Percentiles rank a stretch among this genome's conserved stretches.
Conservation (phyloP, 176 grass and related monocot genomes). For the Carex pumila region DNA sequence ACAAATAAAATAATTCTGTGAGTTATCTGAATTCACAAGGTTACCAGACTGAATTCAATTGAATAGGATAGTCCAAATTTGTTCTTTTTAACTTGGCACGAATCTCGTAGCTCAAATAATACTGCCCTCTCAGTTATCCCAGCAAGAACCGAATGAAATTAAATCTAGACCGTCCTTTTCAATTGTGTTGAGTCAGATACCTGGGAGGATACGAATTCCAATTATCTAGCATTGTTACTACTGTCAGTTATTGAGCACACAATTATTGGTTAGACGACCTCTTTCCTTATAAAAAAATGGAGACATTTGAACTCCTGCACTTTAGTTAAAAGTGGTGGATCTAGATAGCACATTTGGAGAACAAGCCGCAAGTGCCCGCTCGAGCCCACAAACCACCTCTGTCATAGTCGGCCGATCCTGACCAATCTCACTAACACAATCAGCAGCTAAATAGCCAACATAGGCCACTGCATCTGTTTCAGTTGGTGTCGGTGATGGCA, state of each 20-base stretch:
- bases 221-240: not conserved
- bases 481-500: slow-evolving; percentile 33
- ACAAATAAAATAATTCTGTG: not conserved
- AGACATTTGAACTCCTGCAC: not conserved
- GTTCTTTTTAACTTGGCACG: too few relatives aligned
- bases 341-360: not conserved
- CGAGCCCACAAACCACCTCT: slow-evolving; percentile 69
- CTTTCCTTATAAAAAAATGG: not conserved
- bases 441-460: slow-evolving; percentile 72
- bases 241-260: not conserved
- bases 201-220: too few relatives aligned
- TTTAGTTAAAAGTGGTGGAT: slow-evolving; percentile 4
- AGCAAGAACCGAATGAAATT: too few relatives aligned
- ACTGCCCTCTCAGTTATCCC: too few relatives aligned
- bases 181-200: too few relatives aligned
- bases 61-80: too few relatives aligned
- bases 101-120: too few relatives aligned
- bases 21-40: not conserved
- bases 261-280: slow-evolving; percentile 7
- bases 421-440: slow-evolving; percentile 61
- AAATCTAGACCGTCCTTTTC: too few relatives aligned
- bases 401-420: slow-evolving; percentile 74
- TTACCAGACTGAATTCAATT: too few relatives aligned
- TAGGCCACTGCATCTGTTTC: slow-evolving; percentile 68
- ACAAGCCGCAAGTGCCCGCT: slow-evolving; percentile 53